Percentiles rank a stretch among this genome's conserved stretches.
Evolutionary conservation across 495 filamentous ascomycete species (phyloP).

Genomic region (Aspergillus homomorphus): DNA sequence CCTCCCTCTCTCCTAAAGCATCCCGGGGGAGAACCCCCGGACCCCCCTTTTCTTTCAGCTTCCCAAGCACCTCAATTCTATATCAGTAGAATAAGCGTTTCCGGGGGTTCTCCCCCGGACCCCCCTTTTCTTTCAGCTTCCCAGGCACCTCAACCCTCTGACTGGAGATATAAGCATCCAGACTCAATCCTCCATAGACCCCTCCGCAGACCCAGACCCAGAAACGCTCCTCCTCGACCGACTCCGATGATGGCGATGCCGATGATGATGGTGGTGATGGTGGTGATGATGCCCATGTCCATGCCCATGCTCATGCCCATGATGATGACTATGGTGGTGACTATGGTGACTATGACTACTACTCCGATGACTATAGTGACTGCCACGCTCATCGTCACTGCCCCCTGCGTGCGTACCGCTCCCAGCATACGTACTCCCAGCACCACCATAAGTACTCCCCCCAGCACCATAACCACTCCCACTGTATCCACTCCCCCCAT

Average conservation of each 20-base stretch:
- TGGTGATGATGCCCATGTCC: conserved; percentile 20
- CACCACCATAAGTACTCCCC: not conserved
- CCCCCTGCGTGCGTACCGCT: not conserved
- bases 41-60: too few relatives aligned
- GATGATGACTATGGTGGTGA: conserved; percentile 13
- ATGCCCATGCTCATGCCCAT: conserved; percentile 16
- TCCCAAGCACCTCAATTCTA: too few relatives aligned
- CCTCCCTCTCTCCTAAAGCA: not conserved
- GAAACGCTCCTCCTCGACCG: conserved; percentile 23
- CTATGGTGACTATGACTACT: conserved; percentile 16
- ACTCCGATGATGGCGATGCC: conserved; percentile 23
- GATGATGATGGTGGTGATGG: conserved; percentile 12
- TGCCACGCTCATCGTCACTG: conserved; percentile 7
- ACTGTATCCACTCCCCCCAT: too few relatives aligned
- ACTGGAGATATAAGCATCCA: too few relatives aligned
- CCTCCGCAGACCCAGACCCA: not conserved
- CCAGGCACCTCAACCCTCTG: too few relatives aligned
- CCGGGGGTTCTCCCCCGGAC: too few relatives aligned
- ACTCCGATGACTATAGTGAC: conserved; percentile 11
- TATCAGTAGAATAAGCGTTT: too few relatives aligned
- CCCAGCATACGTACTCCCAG: not conserved
- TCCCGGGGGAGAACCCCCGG: too few relatives aligned
- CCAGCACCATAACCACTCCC: not conserved
- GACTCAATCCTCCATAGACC: not conserved
- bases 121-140: too few relatives aligned